Evolutionary conservation across 192 early-diverging fungal genomes (phyloP), one percentile per base, ranked within the genome.

Genomic region (Coemansia sp.): DNA sequence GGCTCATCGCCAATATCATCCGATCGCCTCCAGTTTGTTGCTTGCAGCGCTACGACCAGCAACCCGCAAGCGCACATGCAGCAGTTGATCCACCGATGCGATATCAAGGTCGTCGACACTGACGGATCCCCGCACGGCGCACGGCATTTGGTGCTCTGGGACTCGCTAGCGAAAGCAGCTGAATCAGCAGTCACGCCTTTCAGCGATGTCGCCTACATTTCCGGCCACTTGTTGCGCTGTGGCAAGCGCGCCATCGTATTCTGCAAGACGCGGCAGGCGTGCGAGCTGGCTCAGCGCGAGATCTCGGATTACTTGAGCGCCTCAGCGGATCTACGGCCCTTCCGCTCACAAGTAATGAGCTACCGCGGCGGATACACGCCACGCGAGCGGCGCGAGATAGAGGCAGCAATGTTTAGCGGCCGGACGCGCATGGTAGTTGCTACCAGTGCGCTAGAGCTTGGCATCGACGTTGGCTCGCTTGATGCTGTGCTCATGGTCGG

Each of bases 361-460:
- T 96, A 96, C 64, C 87, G 94, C 11, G 94, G 86, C 12, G 94
- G 94, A 17, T 96, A 96, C 78, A 56, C 79, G 14, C 35, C 51
- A 3, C 20, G 2, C 11, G 89, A 92, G 59, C 76, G 94, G 38
- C 66, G 93, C 17, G 60, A 82, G 7, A 95, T 94, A 22, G 94
- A 95, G 71, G 59, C 64, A 9, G 61, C 71, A 42, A 66, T 95
- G 71, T 93, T 93, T 76, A 24, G 51, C n/a, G 91, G 90, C 0
- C 72, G 86, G 15, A 59, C 93, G 27, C 62, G 87, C 5, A 77
- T 83, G 20, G 86, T 94, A 25, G 76, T 94, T 1, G 85, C 91
- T 5, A 95, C 93, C 37, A 93, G 87, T 47, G 93, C 94, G 0
- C 77, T 95, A 32, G 94, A 95, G 60, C 79, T 95, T 1, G 94